Conservation (phyloP, 176 grass and related monocot genomes). For the Triticum timopheevii region DNA sequence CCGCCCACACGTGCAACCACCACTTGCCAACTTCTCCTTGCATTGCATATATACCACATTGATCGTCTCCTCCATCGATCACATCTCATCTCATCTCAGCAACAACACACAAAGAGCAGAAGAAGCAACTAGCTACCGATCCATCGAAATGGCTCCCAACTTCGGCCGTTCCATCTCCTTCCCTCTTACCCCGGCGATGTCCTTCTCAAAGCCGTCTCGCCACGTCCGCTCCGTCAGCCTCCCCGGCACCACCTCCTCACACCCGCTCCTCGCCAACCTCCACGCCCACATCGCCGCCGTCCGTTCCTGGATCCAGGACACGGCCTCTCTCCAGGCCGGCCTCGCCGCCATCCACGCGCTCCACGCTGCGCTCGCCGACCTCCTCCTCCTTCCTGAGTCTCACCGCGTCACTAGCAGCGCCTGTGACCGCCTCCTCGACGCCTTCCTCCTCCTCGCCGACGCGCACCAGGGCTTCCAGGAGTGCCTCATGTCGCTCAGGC, state of each 20-base stretch:
- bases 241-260: slow-evolving; percentile 22
- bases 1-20: no score
- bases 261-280: slow-evolving; percentile 46
- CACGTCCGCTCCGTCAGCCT: slow-evolving; percentile 49
- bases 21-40: no score
- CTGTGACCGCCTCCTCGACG: slow-evolving; percentile 18
- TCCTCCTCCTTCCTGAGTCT: no score
- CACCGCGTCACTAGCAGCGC: neutral
- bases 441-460: slow-evolving; percentile 61
- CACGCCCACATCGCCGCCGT: neutral
- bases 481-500: neutral
- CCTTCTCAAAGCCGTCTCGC: neutral
- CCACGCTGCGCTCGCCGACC: neutral
- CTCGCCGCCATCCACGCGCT: slow-evolving; percentile 40
- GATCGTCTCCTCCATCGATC: neutral
- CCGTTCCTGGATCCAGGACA: neutral
- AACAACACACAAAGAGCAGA: neutral
- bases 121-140: no score
- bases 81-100: neutral
- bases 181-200: slow-evolving; percentile 25
- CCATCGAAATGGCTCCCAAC: slow-evolving; percentile 26
- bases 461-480: slow-evolving; percentile 40
- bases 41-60: neutral
- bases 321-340: slow-evolving; percentile 5
- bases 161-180: slow-evolving; percentile 66